phyloP scores from a whole-genome alignment of 73 alveolate species.

The Symbiodinium natans region DNA sequence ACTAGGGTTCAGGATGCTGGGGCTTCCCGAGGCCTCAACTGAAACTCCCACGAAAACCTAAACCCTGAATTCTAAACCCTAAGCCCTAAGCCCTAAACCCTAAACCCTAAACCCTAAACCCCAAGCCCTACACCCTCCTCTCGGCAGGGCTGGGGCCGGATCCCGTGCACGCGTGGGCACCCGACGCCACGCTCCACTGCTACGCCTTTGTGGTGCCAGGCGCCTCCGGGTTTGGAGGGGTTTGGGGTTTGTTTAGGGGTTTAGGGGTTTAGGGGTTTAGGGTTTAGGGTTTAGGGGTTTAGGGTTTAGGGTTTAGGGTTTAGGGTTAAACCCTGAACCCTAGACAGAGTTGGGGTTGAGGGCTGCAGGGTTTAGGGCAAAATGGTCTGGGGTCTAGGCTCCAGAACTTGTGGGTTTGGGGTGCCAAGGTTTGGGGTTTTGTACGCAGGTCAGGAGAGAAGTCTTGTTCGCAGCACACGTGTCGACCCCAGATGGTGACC shows the following conservation, averaged over 20 bases:
- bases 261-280: too few species aligned
- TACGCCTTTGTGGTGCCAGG: conserved; percentile 89
- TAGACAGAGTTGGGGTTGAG: not conserved
- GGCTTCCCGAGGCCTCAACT: too few species aligned
- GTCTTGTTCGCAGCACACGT: too few species aligned
- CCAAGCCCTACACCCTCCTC: not conserved
- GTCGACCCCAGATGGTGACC: too few species aligned
- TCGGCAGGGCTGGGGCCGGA: conserved; percentile 25
- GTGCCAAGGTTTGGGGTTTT: not conserved
- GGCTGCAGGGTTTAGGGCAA: not conserved
- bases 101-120: not conserved
- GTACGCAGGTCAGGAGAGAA: too few species aligned
- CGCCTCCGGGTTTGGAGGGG: not conserved
- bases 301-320: too few species aligned
- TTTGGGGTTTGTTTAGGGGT: too few species aligned
- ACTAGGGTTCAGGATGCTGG: too few species aligned
- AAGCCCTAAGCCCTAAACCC: not conserved
- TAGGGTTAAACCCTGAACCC: not conserved
- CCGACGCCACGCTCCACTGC: conserved; percentile 57
- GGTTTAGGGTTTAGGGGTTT: too few species aligned
- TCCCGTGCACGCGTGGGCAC: conserved; percentile 37
- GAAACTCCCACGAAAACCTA: too few species aligned
- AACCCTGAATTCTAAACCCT: too few species aligned
- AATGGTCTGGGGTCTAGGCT: not conserved
- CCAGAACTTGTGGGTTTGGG: too few species aligned